Percentiles rank a stretch among this genome's conserved stretches.
These are phyloP conservation scores for Sarocladium oryzae DNA, from an alignment of 2,329 filamentous ascomycete species.

Conservation along the genomic window DNA sequence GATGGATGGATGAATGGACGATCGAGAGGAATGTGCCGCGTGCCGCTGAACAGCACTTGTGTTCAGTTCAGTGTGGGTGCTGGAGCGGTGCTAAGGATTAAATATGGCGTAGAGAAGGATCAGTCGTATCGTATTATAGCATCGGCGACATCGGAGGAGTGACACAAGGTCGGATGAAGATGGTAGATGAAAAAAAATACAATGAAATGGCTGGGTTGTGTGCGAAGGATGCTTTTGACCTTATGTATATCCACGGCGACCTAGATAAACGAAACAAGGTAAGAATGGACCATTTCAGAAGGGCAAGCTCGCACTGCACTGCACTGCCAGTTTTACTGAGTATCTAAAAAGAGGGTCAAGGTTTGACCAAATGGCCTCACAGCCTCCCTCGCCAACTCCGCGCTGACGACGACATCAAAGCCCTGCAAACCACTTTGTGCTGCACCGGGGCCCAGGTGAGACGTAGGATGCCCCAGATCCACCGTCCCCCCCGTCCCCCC, in stretches of 20 bases:
- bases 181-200: too few species aligned
- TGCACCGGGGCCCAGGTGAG: neutral
- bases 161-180: too few species aligned
- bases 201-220: too few species aligned
- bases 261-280: neutral
- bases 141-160: neutral
- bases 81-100: neutral
- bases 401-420: conserved; percentile 4
- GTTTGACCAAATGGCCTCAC: conserved; percentile 1
- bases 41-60: neutral
- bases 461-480: conserved; percentile 2
- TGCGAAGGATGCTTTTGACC: too few species aligned
- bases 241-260: too few species aligned
- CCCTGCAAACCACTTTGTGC: neutral
- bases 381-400: neutral
- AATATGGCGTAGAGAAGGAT: neutral
- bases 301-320: too few species aligned
- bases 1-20: neutral
- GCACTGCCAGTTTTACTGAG: too few species aligned
- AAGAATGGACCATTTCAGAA: too few species aligned
- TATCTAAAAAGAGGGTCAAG: neutral
- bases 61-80: neutral
- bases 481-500: too few species aligned
- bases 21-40: conserved; percentile 8
- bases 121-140: neutral